Percentiles rank a stretch among this genome's conserved stretches.
phyloP scores from a whole-genome alignment of 768 basidiomycete species.

The Pleurotus sapidus region DNA sequence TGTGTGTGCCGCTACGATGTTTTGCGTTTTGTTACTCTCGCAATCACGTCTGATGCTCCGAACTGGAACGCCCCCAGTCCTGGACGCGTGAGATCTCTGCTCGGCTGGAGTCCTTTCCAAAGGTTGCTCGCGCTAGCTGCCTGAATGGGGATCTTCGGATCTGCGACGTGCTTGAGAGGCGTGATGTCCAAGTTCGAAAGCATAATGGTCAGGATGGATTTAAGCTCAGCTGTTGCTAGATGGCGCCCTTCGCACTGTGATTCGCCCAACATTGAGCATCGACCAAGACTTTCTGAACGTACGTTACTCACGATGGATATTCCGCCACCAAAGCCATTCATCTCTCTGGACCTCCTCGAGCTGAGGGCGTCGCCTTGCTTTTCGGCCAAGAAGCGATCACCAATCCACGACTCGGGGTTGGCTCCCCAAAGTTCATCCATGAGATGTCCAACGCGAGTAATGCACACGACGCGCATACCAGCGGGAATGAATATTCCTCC shows the following conservation, averaged over 20 bases:
- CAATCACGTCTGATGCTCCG: not conserved
- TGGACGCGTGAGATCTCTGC: not conserved
- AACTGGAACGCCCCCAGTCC: conserved; percentile 8
- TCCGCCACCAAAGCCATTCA: conserved; percentile 7
- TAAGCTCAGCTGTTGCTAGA: conserved; percentile 6
- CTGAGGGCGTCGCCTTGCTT: not conserved
- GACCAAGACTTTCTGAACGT: not conserved
- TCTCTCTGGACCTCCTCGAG: conserved; percentile 1
- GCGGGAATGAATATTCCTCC: not conserved
- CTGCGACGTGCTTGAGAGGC: not conserved
- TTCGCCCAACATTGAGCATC: not conserved
- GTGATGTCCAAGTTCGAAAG: conserved; percentile 3
- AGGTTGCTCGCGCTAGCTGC: not conserved
- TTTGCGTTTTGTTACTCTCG: not conserved
- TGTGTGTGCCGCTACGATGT: too few relatives aligned
- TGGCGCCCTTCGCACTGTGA: conserved; percentile 8
- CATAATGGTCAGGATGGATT: not conserved
- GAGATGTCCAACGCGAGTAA: not conserved
- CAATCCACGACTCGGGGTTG: not conserved
- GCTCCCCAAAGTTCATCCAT: conserved; percentile 1
- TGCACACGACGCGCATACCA: conserved; percentile 1
- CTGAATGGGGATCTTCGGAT: not conserved
- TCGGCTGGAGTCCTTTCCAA: conserved; percentile 1
- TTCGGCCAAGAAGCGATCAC: conserved; percentile 4
- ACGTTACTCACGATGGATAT: conserved; percentile 1